These are phyloP conservation scores for Syzygium aromaticum DNA, from an alignment of 345 rosid species.

Conservation along the genomic window DNA sequence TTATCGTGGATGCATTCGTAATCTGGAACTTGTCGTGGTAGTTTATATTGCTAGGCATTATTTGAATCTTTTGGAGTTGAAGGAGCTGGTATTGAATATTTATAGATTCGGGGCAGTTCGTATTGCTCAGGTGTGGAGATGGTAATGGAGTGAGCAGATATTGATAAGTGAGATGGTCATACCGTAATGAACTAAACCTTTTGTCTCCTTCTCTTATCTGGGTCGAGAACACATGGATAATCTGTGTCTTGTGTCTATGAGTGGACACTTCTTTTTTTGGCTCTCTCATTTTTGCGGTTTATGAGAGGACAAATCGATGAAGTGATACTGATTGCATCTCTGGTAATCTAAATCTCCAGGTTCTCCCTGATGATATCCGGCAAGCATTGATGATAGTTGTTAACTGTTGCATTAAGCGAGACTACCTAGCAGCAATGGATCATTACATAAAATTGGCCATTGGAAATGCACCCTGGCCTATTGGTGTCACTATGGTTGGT, in stretches of 20 bases:
- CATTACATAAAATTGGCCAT: constrained; percentile 89
- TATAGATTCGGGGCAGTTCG: background rate
- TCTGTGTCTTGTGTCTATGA: background rate
- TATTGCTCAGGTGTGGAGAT: background rate
- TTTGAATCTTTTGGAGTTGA: background rate
- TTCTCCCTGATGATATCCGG: constrained; percentile 79
- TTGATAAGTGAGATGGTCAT: background rate
- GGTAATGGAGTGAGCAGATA: background rate
- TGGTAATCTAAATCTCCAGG: constrained; percentile 22
- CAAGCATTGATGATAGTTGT: constrained; percentile 80
- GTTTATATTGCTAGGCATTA: background rate
- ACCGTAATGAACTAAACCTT: background rate
- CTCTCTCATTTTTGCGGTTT: background rate
- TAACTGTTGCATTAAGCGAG: constrained; percentile 75
- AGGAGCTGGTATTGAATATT: background rate
- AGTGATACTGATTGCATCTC: background rate
- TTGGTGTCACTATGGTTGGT: constrained; percentile 99
- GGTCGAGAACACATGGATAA: background rate
- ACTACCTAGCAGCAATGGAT: constrained; percentile 98
- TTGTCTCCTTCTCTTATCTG: background rate
- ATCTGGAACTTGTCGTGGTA: background rate
- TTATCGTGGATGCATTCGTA: background rate
- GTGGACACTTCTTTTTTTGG: background rate
- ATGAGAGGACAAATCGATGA: background rate
- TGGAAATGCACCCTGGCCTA: constrained; percentile 99